A percentile compares a stretch with the other conserved stretches of the same genome.
phyloP scores from a whole-genome alignment of 495 filamentous ascomycete species.

The Astrothelium subdiscretum region DNA sequence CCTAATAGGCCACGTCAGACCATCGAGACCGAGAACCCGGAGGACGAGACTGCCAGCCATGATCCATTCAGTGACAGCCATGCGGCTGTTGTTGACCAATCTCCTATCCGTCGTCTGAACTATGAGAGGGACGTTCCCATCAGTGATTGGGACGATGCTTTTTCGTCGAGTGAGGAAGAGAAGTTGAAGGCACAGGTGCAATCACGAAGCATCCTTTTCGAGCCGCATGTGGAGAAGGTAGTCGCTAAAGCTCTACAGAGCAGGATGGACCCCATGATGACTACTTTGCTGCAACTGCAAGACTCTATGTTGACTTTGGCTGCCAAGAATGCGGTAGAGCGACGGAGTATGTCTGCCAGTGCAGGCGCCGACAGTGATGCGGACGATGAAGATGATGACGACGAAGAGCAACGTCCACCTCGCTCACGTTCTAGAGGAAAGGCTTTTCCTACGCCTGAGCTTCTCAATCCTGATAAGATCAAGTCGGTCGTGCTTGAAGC shows the following conservation, averaged over 20 bases:
- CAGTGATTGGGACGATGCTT: constrained; percentile 85
- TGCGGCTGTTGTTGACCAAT: constrained; percentile 35
- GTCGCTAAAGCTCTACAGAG: constrained; percentile 68
- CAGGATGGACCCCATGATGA: constrained; percentile 66
- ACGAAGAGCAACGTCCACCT: constrained; percentile 40
- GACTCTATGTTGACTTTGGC: constrained; percentile 46
- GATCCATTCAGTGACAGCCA: constrained; percentile 36
- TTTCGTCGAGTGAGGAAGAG: constrained; percentile 69
- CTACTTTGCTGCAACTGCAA: constrained; percentile 62
- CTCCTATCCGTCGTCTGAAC: constrained; percentile 49
- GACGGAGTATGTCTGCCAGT: constrained; percentile 50
- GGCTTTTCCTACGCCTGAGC: constrained; percentile 3
- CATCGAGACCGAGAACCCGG: constrained; percentile 11
- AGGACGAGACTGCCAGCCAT: constrained; percentile 8
- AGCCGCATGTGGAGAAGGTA: constrained; percentile 73
- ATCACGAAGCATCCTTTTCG: constrained; percentile 67
- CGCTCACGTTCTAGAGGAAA: constrained; percentile 46
- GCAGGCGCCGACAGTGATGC: constrained; percentile 66
- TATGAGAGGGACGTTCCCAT: constrained; percentile 51
- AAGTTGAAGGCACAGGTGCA: constrained; percentile 45
- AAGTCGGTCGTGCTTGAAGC: constrained; percentile 70
- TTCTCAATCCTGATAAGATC: constrained; percentile 33
- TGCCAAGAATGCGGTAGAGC: constrained; percentile 27
- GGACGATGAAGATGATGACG: constrained; percentile 82
- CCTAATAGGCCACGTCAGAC: constrained; percentile 37